Evolutionary conservation across 371 early-diverging fungal species (phyloP).

Genomic region (Mortierella sp.): DNA sequence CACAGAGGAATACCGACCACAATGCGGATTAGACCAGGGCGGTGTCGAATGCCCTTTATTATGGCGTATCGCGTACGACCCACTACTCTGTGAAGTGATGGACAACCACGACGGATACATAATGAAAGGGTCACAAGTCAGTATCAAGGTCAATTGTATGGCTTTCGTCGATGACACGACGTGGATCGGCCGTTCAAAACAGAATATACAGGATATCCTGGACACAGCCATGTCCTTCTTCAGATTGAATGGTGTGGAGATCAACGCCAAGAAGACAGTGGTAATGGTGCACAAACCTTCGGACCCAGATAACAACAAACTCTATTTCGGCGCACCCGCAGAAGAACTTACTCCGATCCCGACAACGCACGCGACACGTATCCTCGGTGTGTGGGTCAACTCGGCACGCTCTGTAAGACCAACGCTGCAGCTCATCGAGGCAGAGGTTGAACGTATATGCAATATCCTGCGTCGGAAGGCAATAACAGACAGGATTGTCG

Average conservation of each 20-base stretch:
- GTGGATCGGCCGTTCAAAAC: background rate
- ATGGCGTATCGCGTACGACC: constrained; percentile 24
- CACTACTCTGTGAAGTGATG: constrained; percentile 9
- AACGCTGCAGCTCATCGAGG: background rate
- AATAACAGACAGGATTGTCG: constrained; percentile 6
- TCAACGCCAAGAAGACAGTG: constrained; percentile 15
- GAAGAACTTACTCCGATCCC: too few relatives aligned
- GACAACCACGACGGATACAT: constrained; percentile 3
- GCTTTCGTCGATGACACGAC: constrained; percentile 41
- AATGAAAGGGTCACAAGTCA: background rate
- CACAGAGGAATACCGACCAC: constrained; percentile 13
- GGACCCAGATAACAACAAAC: too few relatives aligned
- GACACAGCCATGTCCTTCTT: constrained; percentile 5
- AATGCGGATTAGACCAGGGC: constrained; percentile 30
- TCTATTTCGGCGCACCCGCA: too few relatives aligned
- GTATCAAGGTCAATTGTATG: background rate
- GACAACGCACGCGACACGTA: background rate
- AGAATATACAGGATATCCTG: background rate
- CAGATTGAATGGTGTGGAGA: background rate
- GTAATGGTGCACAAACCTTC: background rate
- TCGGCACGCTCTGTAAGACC: background rate
- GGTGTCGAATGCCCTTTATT: constrained; percentile 19
- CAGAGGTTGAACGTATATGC: background rate
- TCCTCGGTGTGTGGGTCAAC: constrained; percentile 11
- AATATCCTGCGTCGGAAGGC: constrained; percentile 2